Conservation (phyloP, 108 stramenopile genomes). For the Aurantiochytrium sp. region DNA sequence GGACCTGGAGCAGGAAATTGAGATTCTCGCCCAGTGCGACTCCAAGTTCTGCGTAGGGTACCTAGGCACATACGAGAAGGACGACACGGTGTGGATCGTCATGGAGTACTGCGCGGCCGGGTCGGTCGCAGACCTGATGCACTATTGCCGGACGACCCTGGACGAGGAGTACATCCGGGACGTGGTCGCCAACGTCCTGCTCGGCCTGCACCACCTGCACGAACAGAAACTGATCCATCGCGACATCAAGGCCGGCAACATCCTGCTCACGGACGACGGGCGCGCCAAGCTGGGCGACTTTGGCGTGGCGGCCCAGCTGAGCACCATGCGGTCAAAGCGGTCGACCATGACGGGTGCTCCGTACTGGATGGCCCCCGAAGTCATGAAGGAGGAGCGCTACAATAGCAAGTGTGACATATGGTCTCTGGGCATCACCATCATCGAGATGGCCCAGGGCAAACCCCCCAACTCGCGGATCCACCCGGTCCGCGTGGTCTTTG, state of each 20-base stretch:
- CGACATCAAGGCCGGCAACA: slow-evolving; percentile 92
- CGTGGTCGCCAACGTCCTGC: slow-evolving; percentile 72
- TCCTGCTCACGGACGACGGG: slow-evolving; percentile 76
- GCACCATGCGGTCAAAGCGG: slow-evolving; percentile 85
- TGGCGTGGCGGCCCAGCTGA: slow-evolving; percentile 84
- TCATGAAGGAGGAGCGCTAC: slow-evolving; percentile 87
- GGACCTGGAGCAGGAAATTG: slow-evolving; percentile 82
- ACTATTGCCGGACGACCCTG: slow-evolving; percentile 60
- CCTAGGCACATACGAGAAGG: slow-evolving; percentile 68
- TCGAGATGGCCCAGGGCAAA: slow-evolving; percentile 95
- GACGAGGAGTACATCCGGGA: slow-evolving; percentile 69
- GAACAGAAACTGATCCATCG: slow-evolving; percentile 71
- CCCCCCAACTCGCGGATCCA: slow-evolving; percentile 94
- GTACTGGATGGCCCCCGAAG: slow-evolving; percentile 99
- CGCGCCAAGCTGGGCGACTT: slow-evolving; percentile 86
- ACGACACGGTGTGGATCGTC: slow-evolving; percentile 61
- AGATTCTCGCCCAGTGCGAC: slow-evolving; percentile 76
- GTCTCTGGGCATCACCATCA: slow-evolving; percentile 89
- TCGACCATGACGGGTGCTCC: slow-evolving; percentile 95
- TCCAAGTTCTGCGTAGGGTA: slow-evolving; percentile 79
- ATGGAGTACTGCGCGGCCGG: slow-evolving; percentile 89
- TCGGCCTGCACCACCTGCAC: slow-evolving; percentile 84
- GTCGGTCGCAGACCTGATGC: slow-evolving; percentile 74
- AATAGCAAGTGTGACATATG: slow-evolving; percentile 96
- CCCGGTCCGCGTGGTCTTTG: slow-evolving; percentile 68